phyloP scores from a whole-genome alignment of 345 rosid species.

The Psidium friedrichsthalianum region DNA sequence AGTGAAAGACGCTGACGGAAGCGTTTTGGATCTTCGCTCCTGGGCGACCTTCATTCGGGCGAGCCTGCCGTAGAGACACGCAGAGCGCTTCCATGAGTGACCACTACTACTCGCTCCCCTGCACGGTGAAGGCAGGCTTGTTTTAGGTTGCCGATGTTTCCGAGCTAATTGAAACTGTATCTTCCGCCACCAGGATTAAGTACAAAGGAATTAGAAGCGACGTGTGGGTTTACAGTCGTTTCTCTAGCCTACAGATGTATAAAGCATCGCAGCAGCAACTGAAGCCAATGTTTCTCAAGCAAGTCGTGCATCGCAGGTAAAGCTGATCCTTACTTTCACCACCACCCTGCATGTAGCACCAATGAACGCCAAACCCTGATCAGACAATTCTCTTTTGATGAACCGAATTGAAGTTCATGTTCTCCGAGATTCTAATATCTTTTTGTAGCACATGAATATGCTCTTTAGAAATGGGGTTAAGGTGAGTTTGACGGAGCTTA shows the following conservation, averaged over 20 bases:
- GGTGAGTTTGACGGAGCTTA: background rate
- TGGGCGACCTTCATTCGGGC: slow-evolving; percentile 27
- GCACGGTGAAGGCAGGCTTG: background rate
- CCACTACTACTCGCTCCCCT: slow-evolving; percentile 61
- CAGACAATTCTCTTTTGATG: background rate
- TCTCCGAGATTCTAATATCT: background rate
- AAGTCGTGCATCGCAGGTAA: slow-evolving; percentile 50
- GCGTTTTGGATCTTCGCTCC: slow-evolving; percentile 43
- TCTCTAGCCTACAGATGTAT: no score
- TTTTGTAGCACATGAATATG: background rate
- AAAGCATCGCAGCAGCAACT: background rate
- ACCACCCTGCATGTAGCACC: slow-evolving; percentile 46
- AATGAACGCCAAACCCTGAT: background rate
- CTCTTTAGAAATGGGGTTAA: background rate
- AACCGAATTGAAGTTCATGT: background rate
- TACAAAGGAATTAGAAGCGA: no score
- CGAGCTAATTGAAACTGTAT: background rate
- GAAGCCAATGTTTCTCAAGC: slow-evolving; percentile 51
- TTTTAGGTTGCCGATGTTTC: background rate
- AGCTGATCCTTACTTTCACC: slow-evolving; percentile 79
- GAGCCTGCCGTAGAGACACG: slow-evolving; percentile 49
- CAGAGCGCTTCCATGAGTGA: slow-evolving; percentile 66
- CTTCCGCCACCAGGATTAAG: background rate
- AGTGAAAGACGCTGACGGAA: slow-evolving; percentile 11
- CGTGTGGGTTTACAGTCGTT: no score